phyloP scores from a whole-genome alignment of 192 early-diverging fungal genomes.

The Chytriomyces sp. region DNA sequence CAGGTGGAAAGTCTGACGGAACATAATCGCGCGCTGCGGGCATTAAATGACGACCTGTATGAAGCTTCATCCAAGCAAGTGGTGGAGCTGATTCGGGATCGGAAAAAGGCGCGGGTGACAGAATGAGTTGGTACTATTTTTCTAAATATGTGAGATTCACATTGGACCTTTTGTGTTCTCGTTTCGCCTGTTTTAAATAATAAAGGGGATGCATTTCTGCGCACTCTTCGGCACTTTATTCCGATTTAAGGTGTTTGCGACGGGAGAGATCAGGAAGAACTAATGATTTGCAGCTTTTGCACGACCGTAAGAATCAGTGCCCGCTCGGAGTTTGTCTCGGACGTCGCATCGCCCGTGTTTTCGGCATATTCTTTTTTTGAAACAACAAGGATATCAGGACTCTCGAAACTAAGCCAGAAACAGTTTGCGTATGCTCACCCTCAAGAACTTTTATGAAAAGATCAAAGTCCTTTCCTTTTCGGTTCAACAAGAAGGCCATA shows the following conservation, averaged over 20 bases:
- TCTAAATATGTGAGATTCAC: neutral
- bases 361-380: constrained; percentile 35
- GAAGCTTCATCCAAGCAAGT: constrained; percentile 28
- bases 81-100: constrained; percentile 12
- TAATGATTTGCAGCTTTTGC: constrained; percentile 21
- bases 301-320: constrained; percentile 5
- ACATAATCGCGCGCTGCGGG: constrained; percentile 32
- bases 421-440: constrained; percentile 36
- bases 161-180: no score
- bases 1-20: constrained; percentile 30
- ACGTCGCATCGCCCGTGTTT: constrained; percentile 23
- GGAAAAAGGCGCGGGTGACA: neutral
- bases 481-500: constrained; percentile 46
- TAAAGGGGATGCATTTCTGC: no score
- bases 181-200: no score
- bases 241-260: no score
- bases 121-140: neutral
- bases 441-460: constrained; percentile 52
- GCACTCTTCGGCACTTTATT: no score
- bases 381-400: neutral
- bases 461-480: constrained; percentile 50
- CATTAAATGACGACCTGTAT: constrained; percentile 39
- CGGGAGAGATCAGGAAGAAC: neutral
- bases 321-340: constrained; percentile 5
- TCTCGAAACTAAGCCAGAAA: neutral